Evolutionary conservation across 768 basidiomycete genomes (phyloP).

Genomic region (Serendipita sp.): DNA sequence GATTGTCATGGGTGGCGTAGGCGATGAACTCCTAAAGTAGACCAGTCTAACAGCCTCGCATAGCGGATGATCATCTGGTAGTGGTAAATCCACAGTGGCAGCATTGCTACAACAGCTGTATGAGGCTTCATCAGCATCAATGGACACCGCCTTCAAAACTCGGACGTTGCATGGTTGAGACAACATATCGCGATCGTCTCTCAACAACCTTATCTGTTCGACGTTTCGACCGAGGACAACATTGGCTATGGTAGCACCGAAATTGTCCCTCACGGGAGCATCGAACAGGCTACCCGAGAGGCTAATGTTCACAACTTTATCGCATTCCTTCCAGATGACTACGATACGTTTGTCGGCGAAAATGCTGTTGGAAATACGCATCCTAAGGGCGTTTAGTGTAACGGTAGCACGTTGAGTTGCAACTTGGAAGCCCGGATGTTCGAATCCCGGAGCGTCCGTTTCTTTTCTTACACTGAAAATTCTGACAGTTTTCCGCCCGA

Average conservation of each 20-base stretch:
- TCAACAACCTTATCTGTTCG: slow-evolving; percentile 79
- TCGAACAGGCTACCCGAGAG: slow-evolving; percentile 51
- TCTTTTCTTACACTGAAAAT: too few relatives aligned
- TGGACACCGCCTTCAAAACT: slow-evolving; percentile 30
- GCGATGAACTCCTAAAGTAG: too few relatives aligned
- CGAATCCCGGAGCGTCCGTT: too few relatives aligned
- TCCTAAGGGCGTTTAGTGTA: too few relatives aligned
- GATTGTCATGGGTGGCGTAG: too few relatives aligned
- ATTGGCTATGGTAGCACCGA: slow-evolving; percentile 59
- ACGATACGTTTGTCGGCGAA: slow-evolving; percentile 78
- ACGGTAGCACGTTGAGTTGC: too few relatives aligned
- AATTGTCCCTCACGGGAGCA: slow-evolving; percentile 33
- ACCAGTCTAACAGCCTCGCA: too few relatives aligned
- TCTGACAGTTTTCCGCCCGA: too few relatives aligned
- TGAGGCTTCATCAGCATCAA: slow-evolving; percentile 54
- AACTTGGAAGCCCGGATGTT: too few relatives aligned
- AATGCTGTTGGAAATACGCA: slow-evolving; percentile 33
- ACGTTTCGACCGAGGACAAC: slow-evolving; percentile 72
- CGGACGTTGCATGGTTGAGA: slow-evolving; percentile 66
- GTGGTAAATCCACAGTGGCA: slow-evolving; percentile 85
- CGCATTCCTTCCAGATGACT: slow-evolving; percentile 59
- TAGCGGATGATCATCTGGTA: slow-evolving; percentile 42
- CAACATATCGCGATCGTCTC: slow-evolving; percentile 74
- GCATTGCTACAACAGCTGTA: slow-evolving; percentile 78
- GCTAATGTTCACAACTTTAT: slow-evolving; percentile 85